Evolutionary conservation across 2,329 filamentous ascomycete genomes (phyloP).

Genomic region (Colletotrichum sp.): DNA sequence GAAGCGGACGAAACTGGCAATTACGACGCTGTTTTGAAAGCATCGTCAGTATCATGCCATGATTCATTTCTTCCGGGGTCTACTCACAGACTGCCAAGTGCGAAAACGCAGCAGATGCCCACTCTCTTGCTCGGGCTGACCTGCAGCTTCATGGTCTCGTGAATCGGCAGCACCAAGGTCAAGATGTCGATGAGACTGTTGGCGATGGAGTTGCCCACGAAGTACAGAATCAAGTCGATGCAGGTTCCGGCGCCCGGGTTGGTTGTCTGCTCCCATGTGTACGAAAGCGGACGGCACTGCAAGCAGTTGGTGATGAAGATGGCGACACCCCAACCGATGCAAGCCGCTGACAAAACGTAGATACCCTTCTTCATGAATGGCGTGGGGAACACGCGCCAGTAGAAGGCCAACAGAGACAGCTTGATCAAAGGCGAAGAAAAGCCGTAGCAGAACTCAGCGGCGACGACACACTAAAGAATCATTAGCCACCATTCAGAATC

Average conservation of each 20-base stretch:
- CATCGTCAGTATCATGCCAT: neutral
- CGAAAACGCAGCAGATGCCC: conserved; percentile 4
- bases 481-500: too few species aligned
- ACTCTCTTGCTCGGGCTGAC: neutral
- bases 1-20: conserved; percentile 2
- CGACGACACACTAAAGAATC: neutral
- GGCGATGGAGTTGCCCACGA: conserved; percentile 1
- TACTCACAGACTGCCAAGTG: neutral
- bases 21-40: neutral
- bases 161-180: neutral
- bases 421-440: neutral
- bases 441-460: conserved; percentile 16
- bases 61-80: neutral
- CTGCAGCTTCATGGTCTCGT: conserved; percentile 5
- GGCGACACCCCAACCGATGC: neutral
- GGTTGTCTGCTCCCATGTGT: neutral
- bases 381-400: conserved; percentile 2
- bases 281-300: neutral
- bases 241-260: neutral
- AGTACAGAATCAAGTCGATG: neutral
- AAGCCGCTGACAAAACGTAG: neutral
- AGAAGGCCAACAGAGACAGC: neutral
- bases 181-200: conserved; percentile 3
- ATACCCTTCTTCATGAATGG: neutral
- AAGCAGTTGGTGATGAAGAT: conserved; percentile 6